Evolutionary conservation across 805 yeast species (phyloP), one percentile per base, ranked within the genome.

Genomic region (Scheffersomyces coipomensis): DNA sequence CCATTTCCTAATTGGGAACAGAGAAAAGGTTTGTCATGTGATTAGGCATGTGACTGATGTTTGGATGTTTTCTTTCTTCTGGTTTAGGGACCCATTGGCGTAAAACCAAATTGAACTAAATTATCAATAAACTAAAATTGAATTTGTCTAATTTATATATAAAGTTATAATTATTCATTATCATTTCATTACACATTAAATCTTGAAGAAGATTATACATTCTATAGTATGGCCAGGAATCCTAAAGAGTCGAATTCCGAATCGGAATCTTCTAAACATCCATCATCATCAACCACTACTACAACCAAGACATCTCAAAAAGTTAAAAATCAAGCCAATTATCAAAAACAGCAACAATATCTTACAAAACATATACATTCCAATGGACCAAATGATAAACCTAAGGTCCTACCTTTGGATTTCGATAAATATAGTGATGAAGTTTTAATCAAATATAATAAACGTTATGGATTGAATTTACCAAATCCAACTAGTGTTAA

Each of bases 401-500:
- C 74, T 0, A 60, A 63, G 8, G 60, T 67, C 1, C 77, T 80
- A 39, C 85, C 89, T 1, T 52, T 86, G 42, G 93, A 89, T 59
- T 88, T 90, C 52, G 78, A 73, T 30, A 58, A 73, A 1, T 73
- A 85, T 43, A 78, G 88, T 3, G 77, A 77, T 31, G 73, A 68
- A 0, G 73, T 81, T n/a, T 68, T 91, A 35, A 75, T 93, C 40
- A 78, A 75, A 38, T 93, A 91, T 68, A 75, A 81, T 46, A 74
- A 71, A 35, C 68, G 76, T 35, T 84, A 82, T 58, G 70, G 68
- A 26, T 66, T 88, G 37, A 65, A 72, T 15, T 56, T 78, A 2
- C 81, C 83, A 12, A 78, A 78, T 40, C 76, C 84, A n/a, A 64
- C 77, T 55, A 77, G 93, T 0, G 60, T 80, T 42, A 76, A 78